phyloP scores from a whole-genome alignment of 208 protist species.

The Zelonia costaricensis region DNA sequence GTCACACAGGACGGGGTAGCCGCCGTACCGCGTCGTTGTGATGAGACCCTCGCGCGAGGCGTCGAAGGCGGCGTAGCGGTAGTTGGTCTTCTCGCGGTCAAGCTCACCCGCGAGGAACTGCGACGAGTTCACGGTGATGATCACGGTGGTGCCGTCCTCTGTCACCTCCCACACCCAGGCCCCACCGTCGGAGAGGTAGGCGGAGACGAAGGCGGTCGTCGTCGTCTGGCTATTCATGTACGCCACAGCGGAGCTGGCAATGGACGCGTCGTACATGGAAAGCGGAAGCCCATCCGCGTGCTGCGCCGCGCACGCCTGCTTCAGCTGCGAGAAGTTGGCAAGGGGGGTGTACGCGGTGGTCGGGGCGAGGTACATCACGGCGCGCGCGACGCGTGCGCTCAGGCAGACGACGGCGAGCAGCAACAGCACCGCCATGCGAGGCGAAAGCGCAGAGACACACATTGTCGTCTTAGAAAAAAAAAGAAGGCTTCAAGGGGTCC shows the following conservation, averaged over 20 bases:
- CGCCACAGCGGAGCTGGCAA: too few relatives aligned
- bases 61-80: slow-evolving; percentile 14
- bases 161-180: too few relatives aligned
- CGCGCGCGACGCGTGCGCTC: too few relatives aligned
- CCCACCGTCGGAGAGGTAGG: too few relatives aligned
- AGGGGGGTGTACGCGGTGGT: neutral
- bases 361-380: too few relatives aligned
- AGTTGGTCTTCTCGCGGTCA: neutral
- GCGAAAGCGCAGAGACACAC: too few relatives aligned
- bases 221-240: too few relatives aligned
- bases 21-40: slow-evolving; percentile 7
- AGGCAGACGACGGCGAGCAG: too few relatives aligned
- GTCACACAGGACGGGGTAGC: slow-evolving; percentile 2
- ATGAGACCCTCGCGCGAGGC: neutral
- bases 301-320: neutral
- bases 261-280: neutral
- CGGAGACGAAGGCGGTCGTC: too few relatives aligned
- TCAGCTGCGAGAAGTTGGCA: neutral
- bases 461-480: too few relatives aligned
- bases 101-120: slow-evolving; percentile 1
- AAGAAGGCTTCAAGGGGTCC: too few relatives aligned
- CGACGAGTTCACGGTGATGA: neutral
- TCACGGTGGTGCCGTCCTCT: neutral
- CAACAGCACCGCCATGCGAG: too few relatives aligned
- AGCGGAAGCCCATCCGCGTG: neutral